Conservation (phyloP, 331 rosid species). For the Telfairia occidentalis region DNA sequence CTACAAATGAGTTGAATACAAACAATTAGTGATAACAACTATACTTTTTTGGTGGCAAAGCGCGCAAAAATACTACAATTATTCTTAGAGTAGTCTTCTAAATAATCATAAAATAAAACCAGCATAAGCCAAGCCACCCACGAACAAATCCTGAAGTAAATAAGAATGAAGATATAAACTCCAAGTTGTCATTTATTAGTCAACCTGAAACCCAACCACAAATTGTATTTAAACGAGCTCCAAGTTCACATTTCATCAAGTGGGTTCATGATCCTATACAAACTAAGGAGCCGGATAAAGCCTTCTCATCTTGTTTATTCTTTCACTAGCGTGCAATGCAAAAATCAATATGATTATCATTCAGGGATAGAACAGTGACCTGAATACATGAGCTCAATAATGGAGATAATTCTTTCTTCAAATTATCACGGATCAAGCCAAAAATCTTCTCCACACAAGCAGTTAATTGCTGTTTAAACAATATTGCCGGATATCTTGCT, state of each 20-base stretch:
- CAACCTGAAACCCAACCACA: not conserved
- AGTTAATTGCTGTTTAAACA: slow-evolving; percentile 90
- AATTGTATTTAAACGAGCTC: not conserved
- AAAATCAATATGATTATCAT: not conserved
- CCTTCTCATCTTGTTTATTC: not conserved
- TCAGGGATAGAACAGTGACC: slow-evolving; percentile 31
- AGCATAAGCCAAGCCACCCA: not conserved
- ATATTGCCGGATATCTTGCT: slow-evolving; percentile 94
- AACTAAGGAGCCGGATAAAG: not conserved
- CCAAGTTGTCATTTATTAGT: not conserved
- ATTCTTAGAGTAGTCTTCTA: not conserved
- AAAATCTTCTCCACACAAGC: slow-evolving; percentile 95
- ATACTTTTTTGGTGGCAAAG: not conserved
- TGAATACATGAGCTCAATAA: slow-evolving; percentile 76
- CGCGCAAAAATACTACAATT: not conserved
- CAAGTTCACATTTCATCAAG: not conserved
- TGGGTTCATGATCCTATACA: not conserved
- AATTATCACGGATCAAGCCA: slow-evolving; percentile 86
- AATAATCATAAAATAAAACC: not conserved
- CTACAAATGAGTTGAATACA: not conserved
- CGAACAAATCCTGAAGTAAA: not conserved
- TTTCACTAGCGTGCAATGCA: not conserved
- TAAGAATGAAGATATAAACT: not conserved
- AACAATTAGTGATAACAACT: not conserved
- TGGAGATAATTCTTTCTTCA: slow-evolving; percentile 87